Base-by-base conservation (phyloP, 2,329 filamentous ascomycete species). In the Sarocladium kiliense region DNA sequence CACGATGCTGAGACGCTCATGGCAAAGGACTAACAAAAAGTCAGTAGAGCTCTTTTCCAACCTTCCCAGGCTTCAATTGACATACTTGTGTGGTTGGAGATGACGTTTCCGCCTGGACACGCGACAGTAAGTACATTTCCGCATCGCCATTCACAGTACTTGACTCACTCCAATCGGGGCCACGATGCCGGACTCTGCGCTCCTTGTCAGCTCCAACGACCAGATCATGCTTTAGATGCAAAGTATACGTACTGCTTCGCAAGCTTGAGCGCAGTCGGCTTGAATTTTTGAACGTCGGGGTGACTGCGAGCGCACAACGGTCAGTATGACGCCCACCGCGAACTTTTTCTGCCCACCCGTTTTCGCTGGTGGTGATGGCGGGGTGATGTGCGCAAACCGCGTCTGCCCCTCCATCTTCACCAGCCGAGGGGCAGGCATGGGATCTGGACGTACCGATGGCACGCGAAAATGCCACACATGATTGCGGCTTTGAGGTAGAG, bases 401-500 rank as follows among this genome's bases (percentile, higher is more conserved):
- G 60, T 19, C 18, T 63, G 61, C 65, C 65, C 65, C 63, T 65
- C 61, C 66, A 62, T 62, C 65, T 64, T 55, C 26, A 36, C 12
- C 55, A 55, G 54, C 54, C 26, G 56, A 53, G 45, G 47, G 54
- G 56, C 53, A 59, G 42, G 19, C 36, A 36, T 57, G 30, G 25
- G 12, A 16, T 37, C 39, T 26, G 47, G 37, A 80, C 85, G 71
- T 77, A 96, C 91, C 83, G 80, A 76, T 97, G 90, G 77, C 92
- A 97, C 66, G 91, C 92, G 74, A 97, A 97, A 69, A 97, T 96
- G 74, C 91, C 91, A 87, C 91, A 96, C 91, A 96, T 96, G 66
- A 72, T 88, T 79, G 68, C 71, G 65, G 67, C 60, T 64, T 5
- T 59, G 51, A 45, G 10, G 56, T 3, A 30, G 54, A 30, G 54